Evolutionary conservation across 2,329 filamentous ascomycete genomes (phyloP).

Genomic region (Rhynchosporium graminicola): DNA sequence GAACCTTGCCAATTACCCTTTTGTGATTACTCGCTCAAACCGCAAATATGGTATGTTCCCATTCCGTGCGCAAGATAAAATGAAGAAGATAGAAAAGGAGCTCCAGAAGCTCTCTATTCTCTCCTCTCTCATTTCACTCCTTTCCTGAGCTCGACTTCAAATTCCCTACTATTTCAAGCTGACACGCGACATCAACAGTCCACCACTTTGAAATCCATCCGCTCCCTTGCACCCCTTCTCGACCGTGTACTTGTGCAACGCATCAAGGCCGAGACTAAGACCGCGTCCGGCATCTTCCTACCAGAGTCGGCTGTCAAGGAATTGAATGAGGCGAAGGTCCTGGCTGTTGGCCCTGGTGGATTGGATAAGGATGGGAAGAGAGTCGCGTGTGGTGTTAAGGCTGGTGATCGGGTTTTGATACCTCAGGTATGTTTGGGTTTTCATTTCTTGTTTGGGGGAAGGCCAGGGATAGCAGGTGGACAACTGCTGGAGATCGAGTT

Average conservation of each 20-base stretch:
- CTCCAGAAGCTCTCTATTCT: neutral
- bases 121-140: too few species aligned
- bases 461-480: neutral
- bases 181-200: slow-evolving; percentile 46
- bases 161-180: neutral
- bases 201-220: slow-evolving; percentile 89
- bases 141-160: neutral
- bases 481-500: neutral
- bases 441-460: slow-evolving; percentile 18
- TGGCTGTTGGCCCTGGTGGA: slow-evolving; percentile 89
- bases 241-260: slow-evolving; percentile 98
- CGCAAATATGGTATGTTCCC: slow-evolving; percentile 33
- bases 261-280: slow-evolving; percentile 96
- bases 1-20: neutral
- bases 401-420: slow-evolving; percentile 92
- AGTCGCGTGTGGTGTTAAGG: slow-evolving; percentile 76
- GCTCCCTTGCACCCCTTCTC: slow-evolving; percentile 89
- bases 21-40: slow-evolving; percentile 8
- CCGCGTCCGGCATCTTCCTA: slow-evolving; percentile 94
- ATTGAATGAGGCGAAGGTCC: slow-evolving; percentile 94
- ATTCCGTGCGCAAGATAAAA: neutral
- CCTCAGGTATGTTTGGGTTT: slow-evolving; percentile 68
- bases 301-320: slow-evolving; percentile 97
- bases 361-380: slow-evolving; percentile 88
- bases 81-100: neutral